phyloP scores from a whole-genome alignment of 2,329 filamentous ascomycete genomes.

The Aschersonia sp. region DNA sequence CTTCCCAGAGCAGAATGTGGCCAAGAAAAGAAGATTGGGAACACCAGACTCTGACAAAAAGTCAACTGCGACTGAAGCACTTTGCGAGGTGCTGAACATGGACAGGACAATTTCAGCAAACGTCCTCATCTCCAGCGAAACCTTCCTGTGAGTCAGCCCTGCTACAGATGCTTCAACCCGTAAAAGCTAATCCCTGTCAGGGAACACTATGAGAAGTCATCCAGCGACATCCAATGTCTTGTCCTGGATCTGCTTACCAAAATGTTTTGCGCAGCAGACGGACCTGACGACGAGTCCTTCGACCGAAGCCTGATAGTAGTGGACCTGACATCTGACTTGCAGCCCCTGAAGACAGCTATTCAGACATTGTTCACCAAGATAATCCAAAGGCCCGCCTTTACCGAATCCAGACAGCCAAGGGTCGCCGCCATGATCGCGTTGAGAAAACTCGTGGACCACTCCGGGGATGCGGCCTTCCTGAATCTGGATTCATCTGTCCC shows the following conservation, averaged over 20 bases:
- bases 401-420: constrained; percentile 43
- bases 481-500: constrained; percentile 52
- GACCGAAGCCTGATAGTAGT: not conserved
- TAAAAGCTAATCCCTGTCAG: constrained; percentile 13
- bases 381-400: constrained; percentile 28
- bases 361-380: constrained; percentile 31
- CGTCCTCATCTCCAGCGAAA: constrained; percentile 15
- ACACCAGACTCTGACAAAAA: constrained; percentile 8
- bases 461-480: constrained; percentile 40
- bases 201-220: constrained; percentile 26
- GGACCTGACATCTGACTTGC: not conserved
- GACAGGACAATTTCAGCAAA: constrained; percentile 8
- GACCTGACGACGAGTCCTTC: not conserved
- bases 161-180: not conserved
- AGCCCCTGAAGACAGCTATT: constrained; percentile 18
- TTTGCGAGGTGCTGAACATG: constrained; percentile 16
- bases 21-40: constrained; percentile 17
- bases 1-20: constrained; percentile 4
- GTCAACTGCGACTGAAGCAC: constrained; percentile 7
- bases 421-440: constrained; percentile 60
- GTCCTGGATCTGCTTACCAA: constrained; percentile 40
- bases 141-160: constrained; percentile 30
- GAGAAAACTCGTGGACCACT: constrained; percentile 55
- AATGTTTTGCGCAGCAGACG: constrained; percentile 19
- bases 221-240: constrained; percentile 34